Evolutionary conservation across 73 alveolate genomes (phyloP), one percentile per base, ranked within the genome.

Genomic region (Paramecium biaurelia): DNA sequence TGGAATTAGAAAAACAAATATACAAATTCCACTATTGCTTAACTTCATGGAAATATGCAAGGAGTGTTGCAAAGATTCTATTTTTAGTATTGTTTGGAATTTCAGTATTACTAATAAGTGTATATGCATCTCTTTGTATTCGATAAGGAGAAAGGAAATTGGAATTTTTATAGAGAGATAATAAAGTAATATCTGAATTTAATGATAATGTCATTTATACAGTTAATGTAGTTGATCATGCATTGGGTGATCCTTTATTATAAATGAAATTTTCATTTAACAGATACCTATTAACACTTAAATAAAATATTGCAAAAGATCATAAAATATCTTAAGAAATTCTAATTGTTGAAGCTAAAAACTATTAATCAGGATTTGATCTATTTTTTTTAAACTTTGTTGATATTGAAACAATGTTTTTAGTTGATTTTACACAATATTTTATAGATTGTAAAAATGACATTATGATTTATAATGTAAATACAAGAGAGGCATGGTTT

Each of bases 1-100:
- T 79, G 76, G 76, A 79, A 79, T 43, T 79, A 41, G 90, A 79
- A n/a, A 79, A 79, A 79, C 15, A 58, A 79, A 10, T 79, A 18
- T 79, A 79, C 43, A 79, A 18, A 76, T 26, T 76, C 12, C 90
- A 43, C 12, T 15, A 43, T 8, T 30, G 30, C 4, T 12, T 79
- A 10, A 24, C 18, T 21, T 43, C 76, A 2, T 41, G 34, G 34
- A 18, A 53, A 53, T 4, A 53, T 18, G 28, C 11, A 53, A 53
- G 68, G 21, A 18, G 0, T 5, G 3, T 53, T 5, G 3, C 68
- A 4, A n/a, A 53, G 18, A 8, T 41, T 9, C 58, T 45, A 45
- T 45, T 53, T 53, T 53, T 18, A 3, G 68, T 9, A 18, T 53
- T 53, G 3, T 53, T 21, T 12, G 21, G 14, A n/a, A 18, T 53